Base-by-base conservation (phyloP, 1,284 basidiomycete genomes). In the Sanghuangporus baumii region DNA sequence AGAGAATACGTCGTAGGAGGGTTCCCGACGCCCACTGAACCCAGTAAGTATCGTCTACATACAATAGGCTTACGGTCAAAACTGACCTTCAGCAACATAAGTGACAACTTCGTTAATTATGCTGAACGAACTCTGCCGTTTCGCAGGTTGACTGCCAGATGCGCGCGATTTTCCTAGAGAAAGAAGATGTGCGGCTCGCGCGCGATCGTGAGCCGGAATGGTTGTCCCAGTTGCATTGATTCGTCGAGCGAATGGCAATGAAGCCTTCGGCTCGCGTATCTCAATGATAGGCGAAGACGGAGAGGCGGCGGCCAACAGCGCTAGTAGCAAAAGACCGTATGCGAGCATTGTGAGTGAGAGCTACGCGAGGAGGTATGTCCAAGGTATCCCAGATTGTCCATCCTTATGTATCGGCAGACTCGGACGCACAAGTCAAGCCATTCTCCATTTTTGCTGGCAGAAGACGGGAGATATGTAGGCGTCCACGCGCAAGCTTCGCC, bases 1-100 rank as follows among this genome's bases (percentile, higher is more conserved):
- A 67, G 57, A 20, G 37, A 20, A 52, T 66, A 61, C 14, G 20
- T 36, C 36, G 62, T 66, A n/a, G 65, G 54, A 11, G 65, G 65
- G 34, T 31, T 64, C 14, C 65, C 65, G 26, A 66, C 58, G 18
- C 65, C 65, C 34, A 66, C 65, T 9, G 50, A 16, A 8, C 16
- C 34, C 12, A 6, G 9, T 8, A 18, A 37, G 36, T 14, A 37
- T 36, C 14, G 37, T n/a, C 37, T 6, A 16, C 5, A 6, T 5
- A 18, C 6, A 54, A 12, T 4, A 37, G 34, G 26, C 26, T 31
- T 31, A 37, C 1, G 31, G 52, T 8, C 26, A 37, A n/a, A 54
- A 54, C 52, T 54, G 8, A 54, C 52, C 52, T 36, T 11, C 11
- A 2, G 60, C 48, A 20, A 51, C 37, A 18, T 61, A 55, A 11